Evolutionary conservation across 306 rosid genomes (phyloP), one percentile per base, ranked within the genome.

Genomic region (Castanopsis chinensis): DNA sequence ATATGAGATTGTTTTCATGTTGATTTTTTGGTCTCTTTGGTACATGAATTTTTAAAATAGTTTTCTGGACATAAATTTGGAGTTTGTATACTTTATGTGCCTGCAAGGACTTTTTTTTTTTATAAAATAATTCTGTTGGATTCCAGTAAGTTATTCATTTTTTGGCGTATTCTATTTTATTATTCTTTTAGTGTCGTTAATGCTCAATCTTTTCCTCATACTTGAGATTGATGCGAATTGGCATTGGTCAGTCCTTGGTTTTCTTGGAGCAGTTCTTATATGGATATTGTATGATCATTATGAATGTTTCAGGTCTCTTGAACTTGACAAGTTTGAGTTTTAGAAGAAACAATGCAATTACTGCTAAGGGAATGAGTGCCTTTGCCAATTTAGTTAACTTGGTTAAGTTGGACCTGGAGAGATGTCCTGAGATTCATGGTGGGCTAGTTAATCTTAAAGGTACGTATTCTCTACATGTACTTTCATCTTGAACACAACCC

Each of bases 321-420:
- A 88, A 85, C 86, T 90, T 95, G 92, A 89, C 90, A 67, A 90
- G 85, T 84, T 82, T 95, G 84, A 95, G 97, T 88, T 89, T 95
- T 84, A 87, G 88, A 89, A 88, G 93, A 89, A 95, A 92, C 88
- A 84, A 76, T 82, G 87, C 85, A 79, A 91, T 95, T 74, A 90
- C 99, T 75, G 87, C 97, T 77, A 84, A 89, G 81, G 98, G 99
- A 75, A 92, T 95, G 95, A 87, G 83, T 73, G 81, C 81, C 76
- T 84, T 95, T 72, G 81, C 92, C 70, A 75, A 88, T 78, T 87
- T 92, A 74, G 88, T 84, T 45, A 88, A 88, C 83, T 78, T 95
- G 94, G 87, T 86, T 86, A 88, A 90, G 88, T 88, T 95, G 96
- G 99, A 95, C 85, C 76, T 92, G 83, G 98, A 92, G 90, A 93